phyloP scores from a whole-genome alignment of 73 alveolate species.

The Paraurostyla sp. region DNA sequence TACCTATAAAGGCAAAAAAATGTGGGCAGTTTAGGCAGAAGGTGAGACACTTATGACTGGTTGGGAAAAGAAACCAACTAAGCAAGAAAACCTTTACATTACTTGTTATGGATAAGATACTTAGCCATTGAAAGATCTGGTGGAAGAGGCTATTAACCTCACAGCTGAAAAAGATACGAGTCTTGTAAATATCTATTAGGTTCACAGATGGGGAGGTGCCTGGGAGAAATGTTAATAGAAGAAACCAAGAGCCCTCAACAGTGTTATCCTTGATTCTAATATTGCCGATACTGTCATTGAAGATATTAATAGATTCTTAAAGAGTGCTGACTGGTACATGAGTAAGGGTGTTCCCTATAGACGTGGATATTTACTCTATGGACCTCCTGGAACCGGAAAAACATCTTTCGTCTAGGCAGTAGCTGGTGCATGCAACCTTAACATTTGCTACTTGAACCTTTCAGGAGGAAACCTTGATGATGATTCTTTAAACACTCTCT shows the following conservation, averaged over 20 bases:
- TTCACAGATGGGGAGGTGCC: conserved; percentile 65
- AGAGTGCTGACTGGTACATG: conserved; percentile 75
- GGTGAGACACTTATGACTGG: conserved; percentile 68
- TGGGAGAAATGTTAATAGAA: conserved; percentile 56
- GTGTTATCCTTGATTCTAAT: conserved; percentile 47
- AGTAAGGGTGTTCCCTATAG: conserved; percentile 83
- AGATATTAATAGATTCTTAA: conserved; percentile 71
- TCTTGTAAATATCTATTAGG: conserved; percentile 35
- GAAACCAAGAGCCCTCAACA: conserved; percentile 54
- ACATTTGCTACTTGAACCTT: conserved; percentile 77
- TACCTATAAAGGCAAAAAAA: conserved; percentile 43
- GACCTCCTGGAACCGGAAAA: conserved; percentile 85
- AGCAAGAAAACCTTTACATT: conserved; percentile 43
- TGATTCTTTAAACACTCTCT: conserved; percentile 62
- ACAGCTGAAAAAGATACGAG: conserved; percentile 33
- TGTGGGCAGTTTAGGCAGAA: conserved; percentile 58
- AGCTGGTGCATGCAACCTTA: conserved; percentile 75
- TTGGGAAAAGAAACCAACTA: conserved; percentile 59
- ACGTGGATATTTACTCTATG: conserved; percentile 77
- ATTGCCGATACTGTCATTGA: conserved; percentile 47
- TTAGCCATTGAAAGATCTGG: not conserved
- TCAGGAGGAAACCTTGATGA: conserved; percentile 71
- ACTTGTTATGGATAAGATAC: conserved; percentile 48
- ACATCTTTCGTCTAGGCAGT: conserved; percentile 80
- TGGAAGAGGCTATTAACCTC: conserved; percentile 38